Evolutionary conservation across 176 grass and related monocot species (phyloP).

Genomic region (Eleusine indica): DNA sequence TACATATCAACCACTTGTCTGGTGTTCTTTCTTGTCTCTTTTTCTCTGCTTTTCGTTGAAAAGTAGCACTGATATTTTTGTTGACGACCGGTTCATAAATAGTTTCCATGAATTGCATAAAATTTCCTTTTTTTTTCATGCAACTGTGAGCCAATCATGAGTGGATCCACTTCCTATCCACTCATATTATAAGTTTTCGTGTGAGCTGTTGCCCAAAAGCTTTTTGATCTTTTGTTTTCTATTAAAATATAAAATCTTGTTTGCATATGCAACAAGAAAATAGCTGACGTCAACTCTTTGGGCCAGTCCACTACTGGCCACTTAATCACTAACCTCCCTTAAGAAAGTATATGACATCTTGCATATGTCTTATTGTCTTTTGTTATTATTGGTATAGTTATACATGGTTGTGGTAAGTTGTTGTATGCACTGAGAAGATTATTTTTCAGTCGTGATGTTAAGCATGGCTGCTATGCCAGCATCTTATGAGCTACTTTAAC

Average conservation of each 20-base stretch:
- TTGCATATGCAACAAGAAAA: conserved; percentile 37
- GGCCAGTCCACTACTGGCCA: conserved; percentile 29
- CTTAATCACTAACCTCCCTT: neutral
- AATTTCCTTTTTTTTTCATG: conserved; percentile 37
- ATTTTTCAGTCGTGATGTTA: conserved; percentile 15
- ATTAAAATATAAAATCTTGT: neutral
- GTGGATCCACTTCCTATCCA: conserved; percentile 45
- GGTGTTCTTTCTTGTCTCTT: conserved; percentile 21
- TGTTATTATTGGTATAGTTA: conserved; percentile 8
- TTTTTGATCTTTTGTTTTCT: conserved; percentile 29
- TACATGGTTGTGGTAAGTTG: conserved; percentile 1
- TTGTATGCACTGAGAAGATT: neutral
- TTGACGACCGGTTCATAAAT: conserved; percentile 34
- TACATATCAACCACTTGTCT: conserved; percentile 39
- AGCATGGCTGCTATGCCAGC: conserved; percentile 20
- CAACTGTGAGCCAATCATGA: conserved; percentile 50
- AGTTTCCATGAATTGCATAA: conserved; percentile 40
- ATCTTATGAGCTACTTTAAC: conserved; percentile 19
- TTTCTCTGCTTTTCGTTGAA: conserved; percentile 34
- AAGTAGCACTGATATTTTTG: conserved; percentile 47
- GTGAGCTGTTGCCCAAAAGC: conserved; percentile 34
- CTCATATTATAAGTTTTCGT: conserved; percentile 30
- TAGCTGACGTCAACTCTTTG: conserved; percentile 39
- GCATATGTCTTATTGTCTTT: conserved; percentile 26
- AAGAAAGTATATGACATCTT: conserved; percentile 12